A percentile compares a stretch with the other conserved stretches of the same genome.
phyloP scores from a whole-genome alignment of 306 rosid genomes.

The Boehmeria nivea region DNA sequence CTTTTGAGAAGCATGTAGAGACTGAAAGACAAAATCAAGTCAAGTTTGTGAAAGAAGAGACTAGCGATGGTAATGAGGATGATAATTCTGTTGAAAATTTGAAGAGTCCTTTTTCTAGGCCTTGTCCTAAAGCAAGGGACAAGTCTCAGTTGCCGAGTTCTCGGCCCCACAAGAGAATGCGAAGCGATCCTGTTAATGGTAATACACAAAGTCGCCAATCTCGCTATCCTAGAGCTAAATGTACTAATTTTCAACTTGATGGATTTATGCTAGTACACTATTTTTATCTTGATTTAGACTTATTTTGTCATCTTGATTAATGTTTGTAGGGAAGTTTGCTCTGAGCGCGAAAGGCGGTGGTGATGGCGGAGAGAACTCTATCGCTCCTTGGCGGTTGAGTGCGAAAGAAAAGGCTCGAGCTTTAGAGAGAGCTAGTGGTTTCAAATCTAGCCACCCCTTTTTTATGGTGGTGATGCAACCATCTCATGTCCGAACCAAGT shows the following conservation, averaged over 20 bases:
- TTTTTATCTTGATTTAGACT: too few relatives aligned
- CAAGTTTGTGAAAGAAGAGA: not conserved
- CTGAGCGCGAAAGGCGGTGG: too few relatives aligned
- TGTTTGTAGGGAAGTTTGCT: too few relatives aligned
- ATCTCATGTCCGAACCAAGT: not conserved
- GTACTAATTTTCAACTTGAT: too few relatives aligned
- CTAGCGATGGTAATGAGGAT: not conserved
- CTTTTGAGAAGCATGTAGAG: not conserved
- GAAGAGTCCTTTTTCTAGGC: too few relatives aligned
- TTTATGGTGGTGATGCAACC: not conserved
- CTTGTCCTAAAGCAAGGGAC: not conserved
- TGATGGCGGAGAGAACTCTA: too few relatives aligned
- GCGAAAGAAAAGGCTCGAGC: not conserved
- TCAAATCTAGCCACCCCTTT: not conserved
- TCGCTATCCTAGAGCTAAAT: too few relatives aligned
- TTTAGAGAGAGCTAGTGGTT: not conserved
- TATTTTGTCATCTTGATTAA: too few relatives aligned
- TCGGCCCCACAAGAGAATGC: conserved; percentile 3
- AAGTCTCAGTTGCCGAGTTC: not conserved
- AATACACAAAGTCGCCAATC: too few relatives aligned
- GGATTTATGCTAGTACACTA: too few relatives aligned
- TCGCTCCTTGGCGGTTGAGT: not conserved
- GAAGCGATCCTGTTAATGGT: not conserved
- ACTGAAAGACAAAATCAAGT: not conserved
- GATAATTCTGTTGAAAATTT: too few relatives aligned